Evolutionary conservation across 2,329 filamentous ascomycete genomes (phyloP), one percentile per base, ranked within the genome.

Genomic region (Orbilia blumenaviensis): DNA sequence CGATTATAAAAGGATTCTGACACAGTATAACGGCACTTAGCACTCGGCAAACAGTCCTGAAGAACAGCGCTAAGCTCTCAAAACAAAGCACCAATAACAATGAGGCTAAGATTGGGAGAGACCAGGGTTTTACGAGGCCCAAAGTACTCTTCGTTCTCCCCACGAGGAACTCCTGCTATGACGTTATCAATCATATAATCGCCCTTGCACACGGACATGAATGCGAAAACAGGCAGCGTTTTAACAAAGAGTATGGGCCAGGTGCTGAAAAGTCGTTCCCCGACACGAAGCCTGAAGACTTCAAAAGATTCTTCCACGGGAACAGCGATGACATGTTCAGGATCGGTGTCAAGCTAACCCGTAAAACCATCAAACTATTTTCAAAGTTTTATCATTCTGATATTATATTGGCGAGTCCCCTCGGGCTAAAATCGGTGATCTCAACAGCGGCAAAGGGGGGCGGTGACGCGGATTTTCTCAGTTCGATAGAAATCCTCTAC

Each of bases 271-370:
- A 89, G 73, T 88, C 88, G 41, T 90, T 93, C 79, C 89, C 90
- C 25, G 85, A 88, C 7, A 89, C 92, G 81, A 92, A 93, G 81
- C 91, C 95, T 0, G 90, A 90, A 2, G 95, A 98, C 82, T 98
- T 96, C 83, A 87, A 88, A 23, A 92, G 96, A 68, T 86, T 98
- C 0, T 99, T 99, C 81, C 90, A 90, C 77, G 95, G 95, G 73
- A 98, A 97, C 81, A 93, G 97, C 82, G 95, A 98, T 82, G 95
- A 99, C 84, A 95, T 96, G 88, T 99, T 98, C 84, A 89, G 94
- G 2, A 85, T 98, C 1, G 95, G 94, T n/a, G 84, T 99, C 81
- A 99, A 98, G 83, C 96, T 99, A 82, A 98, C 95, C 0, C 89
- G 95, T 77, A 98, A 97, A 84, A 96, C 93, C 0, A 86, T 98